Conservation (phyloP, 192 early-diverging fungal species). For the Coemansia umbellata region DNA sequence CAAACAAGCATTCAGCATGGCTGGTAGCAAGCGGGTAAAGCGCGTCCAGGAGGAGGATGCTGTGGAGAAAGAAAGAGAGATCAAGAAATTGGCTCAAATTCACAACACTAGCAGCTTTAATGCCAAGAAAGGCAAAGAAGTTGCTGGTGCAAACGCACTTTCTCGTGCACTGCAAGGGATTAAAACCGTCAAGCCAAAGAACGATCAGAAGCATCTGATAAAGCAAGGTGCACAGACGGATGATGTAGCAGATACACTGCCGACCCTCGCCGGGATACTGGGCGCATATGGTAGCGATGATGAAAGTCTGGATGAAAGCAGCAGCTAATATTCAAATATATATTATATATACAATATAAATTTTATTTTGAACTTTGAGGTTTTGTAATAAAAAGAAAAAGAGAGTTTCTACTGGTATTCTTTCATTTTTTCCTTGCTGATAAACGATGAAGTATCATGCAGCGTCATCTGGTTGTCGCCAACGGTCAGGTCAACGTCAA, state of each 20-base stretch:
- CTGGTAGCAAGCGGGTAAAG: conserved; percentile 20
- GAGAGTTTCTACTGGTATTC: conserved; percentile 19
- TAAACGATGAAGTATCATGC: conserved; percentile 4
- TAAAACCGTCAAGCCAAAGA: conserved; percentile 12
- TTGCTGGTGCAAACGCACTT: not conserved
- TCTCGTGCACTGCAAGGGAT: conserved; percentile 20
- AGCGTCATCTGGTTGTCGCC: conserved; percentile 28
- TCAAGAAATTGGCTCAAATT: not conserved
- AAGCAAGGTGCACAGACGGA: not conserved
- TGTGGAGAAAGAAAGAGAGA: conserved; percentile 8
- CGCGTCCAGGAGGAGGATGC: conserved; percentile 36
- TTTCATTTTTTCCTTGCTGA: conserved; percentile 35
- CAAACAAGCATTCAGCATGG: conserved; percentile 17
- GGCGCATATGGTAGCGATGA: conserved; percentile 34
- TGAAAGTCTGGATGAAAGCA: no score
- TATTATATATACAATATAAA: not conserved
- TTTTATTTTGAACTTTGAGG: not conserved
- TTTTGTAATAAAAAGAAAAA: not conserved
- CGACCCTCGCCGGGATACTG: conserved; percentile 32
- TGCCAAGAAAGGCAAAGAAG: no score
- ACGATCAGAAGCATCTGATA: not conserved
- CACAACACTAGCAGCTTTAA: no score
- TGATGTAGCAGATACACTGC: no score
- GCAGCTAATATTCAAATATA: not conserved
- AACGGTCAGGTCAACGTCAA: conserved; percentile 43